A percentile compares a stretch with the other conserved stretches of the same genome.
These are phyloP conservation scores for Ampelomyces quisqualis DNA, from an alignment of 2,329 filamentous ascomycete genomes.

Conservation along the genomic window DNA sequence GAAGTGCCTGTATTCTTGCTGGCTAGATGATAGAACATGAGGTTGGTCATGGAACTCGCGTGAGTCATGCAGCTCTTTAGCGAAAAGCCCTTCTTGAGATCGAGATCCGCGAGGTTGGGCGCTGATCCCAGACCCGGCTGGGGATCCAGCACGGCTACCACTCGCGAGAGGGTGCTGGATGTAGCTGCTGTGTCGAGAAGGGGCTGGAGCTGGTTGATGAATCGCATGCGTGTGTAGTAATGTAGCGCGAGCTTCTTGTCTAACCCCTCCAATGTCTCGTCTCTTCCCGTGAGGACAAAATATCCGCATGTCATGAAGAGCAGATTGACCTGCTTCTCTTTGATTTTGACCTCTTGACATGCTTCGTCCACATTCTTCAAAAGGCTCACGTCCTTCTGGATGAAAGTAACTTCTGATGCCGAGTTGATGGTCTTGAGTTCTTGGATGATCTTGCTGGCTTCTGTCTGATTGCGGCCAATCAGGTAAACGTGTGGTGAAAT, in stretches of 20 bases:
- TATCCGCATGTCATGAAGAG: conserved; percentile 57
- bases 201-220: conserved; percentile 43
- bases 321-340: conserved; percentile 57
- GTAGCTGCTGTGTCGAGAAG: conserved; percentile 32
- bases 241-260: conserved; percentile 35
- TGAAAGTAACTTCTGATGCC: conserved; percentile 42
- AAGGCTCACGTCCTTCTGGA: conserved; percentile 46
- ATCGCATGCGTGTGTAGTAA: conserved; percentile 44
- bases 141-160: conserved; percentile 35
- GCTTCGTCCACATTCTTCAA: conserved; percentile 47
- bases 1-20: conserved; percentile 19
- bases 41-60: conserved; percentile 29
- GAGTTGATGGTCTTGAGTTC: conserved; percentile 45
- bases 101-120: conserved; percentile 29
- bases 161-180: conserved; percentile 26
- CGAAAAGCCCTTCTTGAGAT: conserved; percentile 27
- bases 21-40: conserved; percentile 27
- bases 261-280: conserved; percentile 42
- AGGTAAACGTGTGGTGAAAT: conserved; percentile 46
- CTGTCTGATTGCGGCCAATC: conserved; percentile 45
- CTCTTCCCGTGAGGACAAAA: conserved; percentile 46
- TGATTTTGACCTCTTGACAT: conserved; percentile 51
- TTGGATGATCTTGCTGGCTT: conserved; percentile 40
- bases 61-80: conserved; percentile 28
- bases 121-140: conserved; percentile 13